Percentiles rank a stretch among this genome's conserved stretches.
phyloP scores from a whole-genome alignment of 495 filamentous ascomycete species.

The Neurospora tetraspora region DNA sequence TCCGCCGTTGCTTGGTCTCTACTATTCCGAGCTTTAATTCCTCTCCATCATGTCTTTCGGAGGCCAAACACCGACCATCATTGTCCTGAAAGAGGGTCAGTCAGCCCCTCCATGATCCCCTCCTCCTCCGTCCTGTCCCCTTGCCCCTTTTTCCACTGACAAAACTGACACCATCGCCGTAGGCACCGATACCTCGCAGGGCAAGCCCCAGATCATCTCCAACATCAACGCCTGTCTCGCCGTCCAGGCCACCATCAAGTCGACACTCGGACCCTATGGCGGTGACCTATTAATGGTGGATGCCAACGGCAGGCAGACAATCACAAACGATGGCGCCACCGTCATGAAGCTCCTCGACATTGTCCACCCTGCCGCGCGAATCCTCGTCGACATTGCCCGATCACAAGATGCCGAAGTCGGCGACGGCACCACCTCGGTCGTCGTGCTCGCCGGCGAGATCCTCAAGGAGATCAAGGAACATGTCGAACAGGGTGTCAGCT shows the following conservation, averaged over 20 bases:
- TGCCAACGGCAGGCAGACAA: constrained; percentile 88
- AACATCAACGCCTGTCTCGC: constrained; percentile 98
- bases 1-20: constrained; percentile 4
- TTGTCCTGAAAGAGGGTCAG: constrained; percentile 94
- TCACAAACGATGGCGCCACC: constrained; percentile 97
- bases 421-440: constrained; percentile 94
- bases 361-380: constrained; percentile 93
- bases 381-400: constrained; percentile 95
- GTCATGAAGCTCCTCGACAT: constrained; percentile 99
- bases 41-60: constrained; percentile 73
- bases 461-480: constrained; percentile 90
- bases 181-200: constrained; percentile 97
- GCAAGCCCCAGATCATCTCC: constrained; percentile 92
- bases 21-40: background rate
- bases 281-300: constrained; percentile 94
- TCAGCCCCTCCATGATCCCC: constrained; percentile 25
- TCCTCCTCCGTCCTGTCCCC: background rate
- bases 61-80: constrained; percentile 96
- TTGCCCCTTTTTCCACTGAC: constrained; percentile 4
- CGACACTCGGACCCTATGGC: constrained; percentile 93
- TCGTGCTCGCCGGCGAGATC: constrained; percentile 92
- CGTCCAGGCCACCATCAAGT: constrained; percentile 92
- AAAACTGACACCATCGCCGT: constrained; percentile 19
- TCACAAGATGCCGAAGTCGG: constrained; percentile 99
- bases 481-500: constrained; percentile 94